A percentile compares a stretch with the other conserved stretches of the same genome.
phyloP scores from a whole-genome alignment of 2,329 filamentous ascomycete species.

The Hypoxylon sp. region DNA sequence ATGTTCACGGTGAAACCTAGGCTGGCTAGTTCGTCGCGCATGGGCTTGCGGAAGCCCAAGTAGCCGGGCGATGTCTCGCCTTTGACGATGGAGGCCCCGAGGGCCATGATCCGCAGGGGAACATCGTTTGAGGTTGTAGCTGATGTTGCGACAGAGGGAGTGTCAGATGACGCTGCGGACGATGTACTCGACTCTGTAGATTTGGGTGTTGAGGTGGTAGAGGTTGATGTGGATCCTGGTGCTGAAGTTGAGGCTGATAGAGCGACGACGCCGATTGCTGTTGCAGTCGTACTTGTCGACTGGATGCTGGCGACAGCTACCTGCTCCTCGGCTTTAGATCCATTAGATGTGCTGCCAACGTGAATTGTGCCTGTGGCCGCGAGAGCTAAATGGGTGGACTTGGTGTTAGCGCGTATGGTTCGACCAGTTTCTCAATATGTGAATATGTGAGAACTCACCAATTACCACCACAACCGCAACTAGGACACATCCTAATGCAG shows the following conservation, averaged over 20 bases:
- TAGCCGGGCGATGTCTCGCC: constrained; percentile 46
- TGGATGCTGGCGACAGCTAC: background rate
- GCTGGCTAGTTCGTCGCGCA: constrained; percentile 43
- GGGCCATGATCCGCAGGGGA: constrained; percentile 47
- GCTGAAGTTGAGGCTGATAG: constrained; percentile 5
- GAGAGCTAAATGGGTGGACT: constrained; percentile 22
- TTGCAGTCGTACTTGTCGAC: constrained; percentile 18
- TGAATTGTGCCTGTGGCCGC: constrained; percentile 30
- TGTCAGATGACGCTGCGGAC: constrained; percentile 16
- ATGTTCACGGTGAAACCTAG: constrained; percentile 47
- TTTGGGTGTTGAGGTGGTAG: constrained; percentile 6
- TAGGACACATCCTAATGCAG: constrained; percentile 11
- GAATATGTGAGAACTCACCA: constrained; percentile 28
- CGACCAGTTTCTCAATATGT: background rate
- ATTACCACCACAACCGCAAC: constrained; percentile 32
- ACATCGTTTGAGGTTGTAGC: constrained; percentile 52
- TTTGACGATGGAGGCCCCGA: constrained; percentile 48
- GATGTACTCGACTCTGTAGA: constrained; percentile 7
- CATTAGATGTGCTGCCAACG: constrained; percentile 16
- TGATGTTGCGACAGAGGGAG: constrained; percentile 10
- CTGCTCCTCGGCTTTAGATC: constrained; percentile 17
- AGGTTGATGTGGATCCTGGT: constrained; percentile 11
- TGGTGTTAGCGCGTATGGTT: constrained; percentile 15
- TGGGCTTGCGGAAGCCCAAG: constrained; percentile 46
- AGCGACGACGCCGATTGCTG: constrained; percentile 4